A percentile compares a stretch with the other conserved stretches of the same genome.
Conservation (phyloP, 805 yeast genomes). For the Candida oleophila region DNA sequence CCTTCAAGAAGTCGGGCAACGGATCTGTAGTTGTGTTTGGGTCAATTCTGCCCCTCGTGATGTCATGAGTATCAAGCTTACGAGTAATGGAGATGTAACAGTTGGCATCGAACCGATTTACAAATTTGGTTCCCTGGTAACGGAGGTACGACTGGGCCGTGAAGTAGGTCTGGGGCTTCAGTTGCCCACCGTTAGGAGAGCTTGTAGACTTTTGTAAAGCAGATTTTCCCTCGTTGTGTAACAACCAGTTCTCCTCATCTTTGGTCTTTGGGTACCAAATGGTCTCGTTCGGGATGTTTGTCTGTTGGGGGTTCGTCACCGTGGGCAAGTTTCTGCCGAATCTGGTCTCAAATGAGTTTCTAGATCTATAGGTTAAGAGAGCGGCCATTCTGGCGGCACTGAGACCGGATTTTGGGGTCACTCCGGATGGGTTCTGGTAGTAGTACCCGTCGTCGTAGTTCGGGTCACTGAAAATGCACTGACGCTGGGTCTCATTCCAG, state of each 20-base stretch:
- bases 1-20: slow-evolving; percentile 53
- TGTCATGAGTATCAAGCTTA: slow-evolving; percentile 92
- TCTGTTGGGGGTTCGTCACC: neutral
- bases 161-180: slow-evolving; percentile 60
- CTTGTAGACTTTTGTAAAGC: neutral
- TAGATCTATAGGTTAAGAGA: slow-evolving; percentile 82
- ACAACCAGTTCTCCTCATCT: slow-evolving; percentile 74
- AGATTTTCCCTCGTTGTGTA: slow-evolving; percentile 78
- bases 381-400: slow-evolving; percentile 99
- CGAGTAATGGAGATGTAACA: slow-evolving; percentile 93
- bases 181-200: slow-evolving; percentile 7
- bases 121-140: slow-evolving; percentile 91
- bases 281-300: slow-evolving; percentile 15
- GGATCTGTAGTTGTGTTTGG: slow-evolving; percentile 19
- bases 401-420: slow-evolving; percentile 78
- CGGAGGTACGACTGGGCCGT: slow-evolving; percentile 94
- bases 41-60: slow-evolving; percentile 65
- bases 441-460: slow-evolving; percentile 85
- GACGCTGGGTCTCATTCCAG: slow-evolving; percentile 98
- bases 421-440: slow-evolving; percentile 45
- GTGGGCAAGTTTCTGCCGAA: slow-evolving; percentile 73
- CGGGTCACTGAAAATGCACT: slow-evolving; percentile 93
- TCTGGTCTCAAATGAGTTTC: slow-evolving; percentile 86
- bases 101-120: slow-evolving; percentile 90
- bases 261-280: slow-evolving; percentile 45